Conservation (phyloP, 805 yeast species). For the Metschnikowia chrysomelidarum region DNA sequence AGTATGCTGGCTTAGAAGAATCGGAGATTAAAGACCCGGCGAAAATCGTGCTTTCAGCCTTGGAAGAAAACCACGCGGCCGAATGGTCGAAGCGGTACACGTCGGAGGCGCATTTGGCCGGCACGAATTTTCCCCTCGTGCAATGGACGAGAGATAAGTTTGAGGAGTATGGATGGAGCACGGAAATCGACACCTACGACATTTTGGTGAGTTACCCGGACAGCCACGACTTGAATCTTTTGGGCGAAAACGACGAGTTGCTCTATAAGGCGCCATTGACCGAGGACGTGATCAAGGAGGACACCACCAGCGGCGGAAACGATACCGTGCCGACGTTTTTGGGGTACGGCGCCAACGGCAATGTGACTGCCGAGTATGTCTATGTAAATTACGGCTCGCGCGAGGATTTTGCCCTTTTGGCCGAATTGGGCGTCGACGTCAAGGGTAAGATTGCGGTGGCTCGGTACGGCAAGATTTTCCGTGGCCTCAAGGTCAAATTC, state of each 20-base stretch:
- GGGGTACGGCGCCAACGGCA: conserved; percentile 65
- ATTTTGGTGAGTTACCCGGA: conserved; percentile 53
- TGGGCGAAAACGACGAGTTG: conserved; percentile 30
- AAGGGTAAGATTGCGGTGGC: conserved; percentile 58
- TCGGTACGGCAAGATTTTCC: conserved; percentile 49
- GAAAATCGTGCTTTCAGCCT: conserved; percentile 25
- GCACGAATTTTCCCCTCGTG: conserved; percentile 43
- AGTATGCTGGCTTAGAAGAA: background rate
- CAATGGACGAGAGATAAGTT: conserved; percentile 61
- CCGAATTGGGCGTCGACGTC: conserved; percentile 40
- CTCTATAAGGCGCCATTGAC: conserved; percentile 48
- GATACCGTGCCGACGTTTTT: conserved; percentile 58
- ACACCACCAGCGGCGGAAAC: conserved; percentile 36
- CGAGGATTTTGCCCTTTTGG: conserved; percentile 51
- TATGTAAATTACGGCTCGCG: conserved; percentile 60
- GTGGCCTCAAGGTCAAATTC: conserved; percentile 57
- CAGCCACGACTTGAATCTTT: conserved; percentile 44
- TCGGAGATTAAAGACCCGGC: conserved; percentile 11
- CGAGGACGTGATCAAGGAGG: conserved; percentile 48
- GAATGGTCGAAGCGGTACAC: conserved; percentile 57
- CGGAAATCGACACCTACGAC: conserved; percentile 54
- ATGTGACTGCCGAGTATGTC: conserved; percentile 52
- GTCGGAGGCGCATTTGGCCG: conserved; percentile 50
- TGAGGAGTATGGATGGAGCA: conserved; percentile 52
- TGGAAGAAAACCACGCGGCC: conserved; percentile 41